phyloP scores from a whole-genome alignment of 768 basidiomycete genomes.

The Trametes maxima region DNA sequence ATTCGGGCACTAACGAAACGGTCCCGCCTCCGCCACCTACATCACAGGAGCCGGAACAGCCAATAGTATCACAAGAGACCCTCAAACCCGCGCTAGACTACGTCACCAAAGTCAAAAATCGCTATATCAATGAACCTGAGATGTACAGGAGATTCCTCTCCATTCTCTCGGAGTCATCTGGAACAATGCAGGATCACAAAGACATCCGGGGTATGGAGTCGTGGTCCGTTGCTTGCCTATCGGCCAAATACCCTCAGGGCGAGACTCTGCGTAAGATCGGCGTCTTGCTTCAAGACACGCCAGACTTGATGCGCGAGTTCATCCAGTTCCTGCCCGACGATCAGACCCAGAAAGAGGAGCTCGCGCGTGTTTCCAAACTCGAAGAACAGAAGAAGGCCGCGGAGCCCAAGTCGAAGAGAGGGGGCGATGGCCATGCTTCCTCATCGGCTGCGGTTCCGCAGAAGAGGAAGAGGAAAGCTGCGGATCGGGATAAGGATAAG shows the following conservation, averaged over 20 bases:
- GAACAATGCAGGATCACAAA: constrained; percentile 41
- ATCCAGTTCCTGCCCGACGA: constrained; percentile 68
- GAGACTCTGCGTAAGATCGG: constrained; percentile 73
- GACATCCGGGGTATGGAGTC: constrained; percentile 42
- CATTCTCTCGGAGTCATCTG: constrained; percentile 67
- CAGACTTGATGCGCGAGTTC: constrained; percentile 74
- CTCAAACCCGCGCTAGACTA: constrained; percentile 89
- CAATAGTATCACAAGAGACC: constrained; percentile 20
- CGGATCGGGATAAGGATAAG: constrained; percentile 46
- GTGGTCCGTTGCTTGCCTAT: constrained; percentile 20
- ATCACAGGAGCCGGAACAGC: neutral
- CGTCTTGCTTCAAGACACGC: constrained; percentile 71
- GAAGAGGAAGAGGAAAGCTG: constrained; percentile 70
- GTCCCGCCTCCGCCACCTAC: constrained; percentile 2
- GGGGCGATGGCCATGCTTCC: constrained; percentile 37
- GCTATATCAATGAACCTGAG: constrained; percentile 77
- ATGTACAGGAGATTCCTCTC: constrained; percentile 82
- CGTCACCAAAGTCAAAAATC: constrained; percentile 95
- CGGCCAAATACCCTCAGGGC: constrained; percentile 41
- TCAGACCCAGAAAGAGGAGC: constrained; percentile 26
- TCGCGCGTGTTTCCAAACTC: constrained; percentile 28
- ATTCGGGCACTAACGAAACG: constrained; percentile 6
- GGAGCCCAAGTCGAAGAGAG: constrained; percentile 41
- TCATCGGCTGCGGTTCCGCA: constrained; percentile 50
- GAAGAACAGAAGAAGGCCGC: constrained; percentile 25